Evolutionary conservation across 176 grass and related monocot species (phyloP).

Genomic region (Cenchrus americanus): DNA sequence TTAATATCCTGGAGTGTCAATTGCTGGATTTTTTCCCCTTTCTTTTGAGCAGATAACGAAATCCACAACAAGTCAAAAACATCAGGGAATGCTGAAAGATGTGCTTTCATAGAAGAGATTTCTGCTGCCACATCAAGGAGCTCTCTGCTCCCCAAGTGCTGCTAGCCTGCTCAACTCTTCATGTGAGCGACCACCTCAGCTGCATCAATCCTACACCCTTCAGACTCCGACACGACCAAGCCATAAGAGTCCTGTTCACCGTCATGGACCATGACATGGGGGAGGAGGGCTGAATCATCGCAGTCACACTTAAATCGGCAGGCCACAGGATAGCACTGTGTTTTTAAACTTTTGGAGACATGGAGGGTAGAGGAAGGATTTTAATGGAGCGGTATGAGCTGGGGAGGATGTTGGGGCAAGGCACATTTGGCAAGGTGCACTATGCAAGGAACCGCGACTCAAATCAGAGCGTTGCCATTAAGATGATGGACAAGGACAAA

Average conservation of each 20-base stretch:
- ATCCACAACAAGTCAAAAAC: conserved; percentile 20
- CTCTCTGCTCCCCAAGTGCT: conserved; percentile 28
- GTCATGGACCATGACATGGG: conserved; percentile 51
- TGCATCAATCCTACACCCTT: conserved; percentile 33
- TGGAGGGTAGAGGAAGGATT: conserved; percentile 55
- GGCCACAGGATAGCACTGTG: conserved; percentile 1
- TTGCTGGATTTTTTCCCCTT: neutral
- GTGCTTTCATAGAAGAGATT: conserved; percentile 65
- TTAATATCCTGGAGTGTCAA: neutral
- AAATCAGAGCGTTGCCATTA: conserved; percentile 64
- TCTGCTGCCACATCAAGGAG: conserved; percentile 38
- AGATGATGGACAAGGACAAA: conserved; percentile 74
- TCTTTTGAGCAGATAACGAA: conserved; percentile 1
- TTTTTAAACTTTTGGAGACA: conserved; percentile 33
- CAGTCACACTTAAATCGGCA: conserved; percentile 2
- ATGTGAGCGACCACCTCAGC: conserved; percentile 39
- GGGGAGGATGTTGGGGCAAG: conserved; percentile 71
- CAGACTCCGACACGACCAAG: conserved; percentile 41
- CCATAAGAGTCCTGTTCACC: conserved; percentile 50
- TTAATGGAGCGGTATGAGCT: conserved; percentile 69
- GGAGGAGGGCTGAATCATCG: conserved; percentile 67
- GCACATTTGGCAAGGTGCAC: conserved; percentile 79
- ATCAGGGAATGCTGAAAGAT: conserved; percentile 96
- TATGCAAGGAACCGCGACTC: conserved; percentile 59
- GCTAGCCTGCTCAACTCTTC: conserved; percentile 26